These are phyloP conservation scores for Fomitopsis betulina DNA, from an alignment of 1,284 basidiomycete species.

Conservation along the genomic window DNA sequence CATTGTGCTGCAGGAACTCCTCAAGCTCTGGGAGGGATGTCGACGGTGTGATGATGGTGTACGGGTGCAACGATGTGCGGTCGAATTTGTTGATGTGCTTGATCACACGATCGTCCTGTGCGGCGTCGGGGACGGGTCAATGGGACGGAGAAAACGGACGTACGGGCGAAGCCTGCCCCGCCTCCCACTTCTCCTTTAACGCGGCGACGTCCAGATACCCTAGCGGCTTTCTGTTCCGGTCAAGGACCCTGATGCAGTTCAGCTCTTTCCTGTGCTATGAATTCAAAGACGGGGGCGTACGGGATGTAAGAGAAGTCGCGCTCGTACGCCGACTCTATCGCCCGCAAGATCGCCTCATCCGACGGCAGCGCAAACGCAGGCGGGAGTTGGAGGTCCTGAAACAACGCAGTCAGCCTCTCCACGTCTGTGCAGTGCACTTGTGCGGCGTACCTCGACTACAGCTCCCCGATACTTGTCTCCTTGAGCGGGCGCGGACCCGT, in stretches of 20 bases:
- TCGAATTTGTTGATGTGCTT: conserved; percentile 77
- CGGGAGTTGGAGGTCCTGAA: conserved; percentile 81
- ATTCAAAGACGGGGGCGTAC: conserved; percentile 37
- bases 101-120: conserved; percentile 58
- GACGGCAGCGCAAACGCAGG: conserved; percentile 83
- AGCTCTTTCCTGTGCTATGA: background rate
- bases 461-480: conserved; percentile 73
- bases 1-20: conserved; percentile 62
- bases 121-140: background rate
- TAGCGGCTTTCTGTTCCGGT: conserved; percentile 65
- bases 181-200: conserved; percentile 76
- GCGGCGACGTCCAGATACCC: conserved; percentile 78
- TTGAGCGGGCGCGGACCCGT: conserved; percentile 6
- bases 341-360: conserved; percentile 65
- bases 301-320: conserved; percentile 89
- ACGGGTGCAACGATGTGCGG: conserved; percentile 59
- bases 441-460: conserved; percentile 60
- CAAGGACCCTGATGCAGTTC: conserved; percentile 56
- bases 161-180: conserved; percentile 66
- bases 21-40: conserved; percentile 77
- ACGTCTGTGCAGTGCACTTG: background rate
- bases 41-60: conserved; percentile 77
- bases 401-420: background rate
- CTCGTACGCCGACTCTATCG: conserved; percentile 84
- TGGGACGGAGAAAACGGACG: conserved; percentile 2